These are phyloP conservation scores for Naganishia antarctica DNA, from an alignment of 768 basidiomycete species.

Conservation along the genomic window DNA sequence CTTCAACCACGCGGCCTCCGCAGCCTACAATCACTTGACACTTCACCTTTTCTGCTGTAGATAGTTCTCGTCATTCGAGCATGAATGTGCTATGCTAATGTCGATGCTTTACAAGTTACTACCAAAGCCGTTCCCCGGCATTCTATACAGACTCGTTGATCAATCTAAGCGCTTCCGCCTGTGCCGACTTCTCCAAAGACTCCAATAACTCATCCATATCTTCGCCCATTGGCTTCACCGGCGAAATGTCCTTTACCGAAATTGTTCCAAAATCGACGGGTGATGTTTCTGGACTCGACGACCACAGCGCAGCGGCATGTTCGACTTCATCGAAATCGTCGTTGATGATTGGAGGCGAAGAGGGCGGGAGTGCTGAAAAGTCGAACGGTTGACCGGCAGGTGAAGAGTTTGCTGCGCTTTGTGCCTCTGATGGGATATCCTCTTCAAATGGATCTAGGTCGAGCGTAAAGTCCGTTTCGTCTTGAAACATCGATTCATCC, in stretches of 20 bases:
- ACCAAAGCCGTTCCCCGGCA: no score
- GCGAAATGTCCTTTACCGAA: constrained; percentile 11
- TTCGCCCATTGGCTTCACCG: neutral
- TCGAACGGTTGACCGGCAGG: constrained; percentile 37
- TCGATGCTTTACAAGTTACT: no score
- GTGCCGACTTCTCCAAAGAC: neutral
- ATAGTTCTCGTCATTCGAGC: no score
- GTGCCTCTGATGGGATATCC: constrained; percentile 35
- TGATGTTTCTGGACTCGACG: constrained; percentile 33
- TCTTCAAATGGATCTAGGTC: constrained; percentile 36
- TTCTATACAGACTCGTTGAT: constrained; percentile 3
- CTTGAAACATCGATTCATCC: neutral
- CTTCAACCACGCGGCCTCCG: no score
- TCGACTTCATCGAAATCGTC: constrained; percentile 12
- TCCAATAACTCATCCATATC: neutral
- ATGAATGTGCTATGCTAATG: no score
- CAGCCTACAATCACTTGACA: no score
- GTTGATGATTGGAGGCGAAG: constrained; percentile 36
- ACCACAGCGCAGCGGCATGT: constrained; percentile 33
- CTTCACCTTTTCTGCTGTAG: no score
- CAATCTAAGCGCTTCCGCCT: constrained; percentile 12
- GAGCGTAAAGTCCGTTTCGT: constrained; percentile 17
- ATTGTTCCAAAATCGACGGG: constrained; percentile 25
- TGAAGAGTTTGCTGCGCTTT: constrained; percentile 3
- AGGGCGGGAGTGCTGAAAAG: constrained; percentile 40